Evolutionary conservation across 2,329 filamentous ascomycete genomes (phyloP), one percentile per base, ranked within the genome.

Genomic region (Parafenestella ontariensis): DNA sequence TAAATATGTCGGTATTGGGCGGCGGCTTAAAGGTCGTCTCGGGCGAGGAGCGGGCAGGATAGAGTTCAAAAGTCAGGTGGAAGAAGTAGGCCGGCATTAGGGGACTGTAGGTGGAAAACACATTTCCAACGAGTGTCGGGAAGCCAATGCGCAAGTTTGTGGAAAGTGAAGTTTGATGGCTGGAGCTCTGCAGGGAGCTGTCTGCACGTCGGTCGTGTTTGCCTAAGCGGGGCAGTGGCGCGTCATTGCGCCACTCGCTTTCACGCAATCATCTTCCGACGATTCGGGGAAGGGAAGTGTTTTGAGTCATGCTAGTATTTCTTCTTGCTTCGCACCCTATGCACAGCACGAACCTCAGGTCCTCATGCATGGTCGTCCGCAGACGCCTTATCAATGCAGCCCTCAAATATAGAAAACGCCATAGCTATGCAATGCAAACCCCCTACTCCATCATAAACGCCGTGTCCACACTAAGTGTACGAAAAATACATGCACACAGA

Each of bases 61-160:
- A 81, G 17, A 88, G 75, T 80, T 88, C 85, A 64, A 88, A 79
- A 60, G 79, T 79, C 54, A 89, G 71, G 66, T 88, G 85, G 67
- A 86, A 89, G 72, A 87, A 87, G 72, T 86, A 87, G 46, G 83
- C 81, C 71, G 82, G 83, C 84, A 86, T 86, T 62, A 78, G 66
- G 61, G 54, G 18, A 21, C 36, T 13, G 20, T 47, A 21, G 13
- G 2, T 5, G n/a, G 28, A 20, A 36, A 28, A 31, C 39, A 49
- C 65, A 70, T 69, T n/a, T 59, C 54, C 54, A 53, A 17, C 49
- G 24, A 51, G 29, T 28, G 29, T 21, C 24, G 13, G 13, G 40
- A 17, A 21, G 5, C 24, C 21, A 26, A 36, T 40, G 31, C 20
- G 41, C 28, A 24, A 23, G 47, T 34, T 42, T 47, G 28, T 43